Evolutionary conservation across 306 rosid species (phyloP), one percentile per base, ranked within the genome.

Genomic region (Acmispon strigosus): DNA sequence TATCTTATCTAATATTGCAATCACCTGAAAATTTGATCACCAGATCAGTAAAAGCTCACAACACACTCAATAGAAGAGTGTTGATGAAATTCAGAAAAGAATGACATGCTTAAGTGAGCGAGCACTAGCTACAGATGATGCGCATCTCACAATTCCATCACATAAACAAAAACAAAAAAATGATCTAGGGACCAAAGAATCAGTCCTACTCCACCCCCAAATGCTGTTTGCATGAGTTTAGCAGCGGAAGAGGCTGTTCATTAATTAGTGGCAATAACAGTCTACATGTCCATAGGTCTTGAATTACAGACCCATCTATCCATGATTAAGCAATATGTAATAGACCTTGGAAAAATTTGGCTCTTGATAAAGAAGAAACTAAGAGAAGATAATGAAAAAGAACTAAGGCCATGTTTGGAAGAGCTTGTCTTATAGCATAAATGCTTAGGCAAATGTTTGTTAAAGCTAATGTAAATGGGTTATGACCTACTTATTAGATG

Each of bases 1-100:
- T 72, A 94, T 84, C 77, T 77, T 83, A 77, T 94, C 97, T 62
- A 87, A 81, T 62, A 94, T 86, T 75, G 95, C 92, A 82, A 94
- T 89, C 62, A 94, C 97, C 97, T 91, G 94, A 62, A 80, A 76
- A 42, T 20, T 50, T 73, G 67, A 74, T 19, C 52, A 47, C 55
- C 50, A 2, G 18, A 73, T 83, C 24, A 85, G 79, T 36, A 53
- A 53, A 61, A 36, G 14, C 17, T 62, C 42, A 60, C 42, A 75
- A 59, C 20, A 24, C 15, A 45, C 36, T n/a, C 6, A 29, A 71
- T 18, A 48, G 42, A 43, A 39, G 72, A 72, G 41, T 56, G 32
- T 17, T 45, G 57, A 63, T 69, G 41, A 69, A 53, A 79, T 60
- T 12, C 14, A n/a, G 17, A 54, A 50, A 66, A 47, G 41, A 63